A percentile compares a stretch with the other conserved stretches of the same genome.
phyloP scores from a whole-genome alignment of 495 filamentous ascomycete species.

The Halenospora varia region DNA sequence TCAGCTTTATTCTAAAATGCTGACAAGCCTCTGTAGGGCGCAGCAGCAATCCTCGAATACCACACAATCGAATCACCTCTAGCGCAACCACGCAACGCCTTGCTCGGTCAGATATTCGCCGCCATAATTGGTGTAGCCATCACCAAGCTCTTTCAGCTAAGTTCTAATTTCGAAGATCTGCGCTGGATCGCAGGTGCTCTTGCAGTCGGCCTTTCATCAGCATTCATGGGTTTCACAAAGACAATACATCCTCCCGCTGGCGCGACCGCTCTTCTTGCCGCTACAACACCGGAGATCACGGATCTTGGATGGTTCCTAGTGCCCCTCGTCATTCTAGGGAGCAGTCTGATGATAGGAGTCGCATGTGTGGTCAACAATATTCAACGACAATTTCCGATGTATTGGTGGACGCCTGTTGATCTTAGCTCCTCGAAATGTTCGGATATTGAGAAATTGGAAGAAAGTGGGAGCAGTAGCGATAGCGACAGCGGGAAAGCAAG shows the following conservation, averaged over 20 bases:
- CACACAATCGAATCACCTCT: slow-evolving; percentile 76
- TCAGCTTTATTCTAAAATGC: neutral
- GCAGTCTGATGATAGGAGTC: slow-evolving; percentile 57
- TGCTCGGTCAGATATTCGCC: slow-evolving; percentile 68
- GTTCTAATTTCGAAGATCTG: slow-evolving; percentile 46
- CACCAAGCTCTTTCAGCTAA: slow-evolving; percentile 68
- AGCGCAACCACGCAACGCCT: slow-evolving; percentile 73
- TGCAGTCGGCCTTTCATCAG: slow-evolving; percentile 62
- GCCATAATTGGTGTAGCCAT: slow-evolving; percentile 63
- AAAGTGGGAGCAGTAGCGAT: neutral
- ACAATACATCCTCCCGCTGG: slow-evolving; percentile 87
- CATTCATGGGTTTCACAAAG: slow-evolving; percentile 70
- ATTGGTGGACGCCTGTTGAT: slow-evolving; percentile 60
- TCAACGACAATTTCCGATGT: slow-evolving; percentile 69
- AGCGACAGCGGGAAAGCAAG: neutral
- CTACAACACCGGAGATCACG: slow-evolving; percentile 50
- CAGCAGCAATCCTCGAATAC: slow-evolving; percentile 73
- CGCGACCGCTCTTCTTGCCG: slow-evolving; percentile 78
- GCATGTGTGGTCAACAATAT: slow-evolving; percentile 75
- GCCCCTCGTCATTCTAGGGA: slow-evolving; percentile 61
- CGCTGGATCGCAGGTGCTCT: slow-evolving; percentile 68
- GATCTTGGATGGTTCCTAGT: slow-evolving; percentile 72
- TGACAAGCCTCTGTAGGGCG: slow-evolving; percentile 48
- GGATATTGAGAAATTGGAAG: slow-evolving; percentile 8
- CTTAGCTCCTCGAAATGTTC: neutral